A percentile compares a stretch with the other conserved stretches of the same genome.
These are phyloP conservation scores for Agrocybe pediades DNA, from an alignment of 768 basidiomycete genomes.

Conservation along the genomic window DNA sequence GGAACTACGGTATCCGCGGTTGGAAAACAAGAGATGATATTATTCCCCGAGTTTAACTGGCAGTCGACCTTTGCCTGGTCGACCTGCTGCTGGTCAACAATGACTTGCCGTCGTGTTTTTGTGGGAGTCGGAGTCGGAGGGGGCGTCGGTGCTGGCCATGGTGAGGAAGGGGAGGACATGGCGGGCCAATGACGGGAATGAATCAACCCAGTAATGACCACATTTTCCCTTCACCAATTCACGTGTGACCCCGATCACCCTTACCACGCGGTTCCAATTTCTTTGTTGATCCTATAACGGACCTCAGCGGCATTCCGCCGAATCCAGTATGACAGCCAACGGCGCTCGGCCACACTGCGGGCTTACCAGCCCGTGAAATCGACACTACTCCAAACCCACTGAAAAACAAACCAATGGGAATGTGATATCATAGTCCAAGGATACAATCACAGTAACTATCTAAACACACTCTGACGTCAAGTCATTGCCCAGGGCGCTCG, in stretches of 20 bases:
- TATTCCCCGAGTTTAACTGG: constrained; percentile 62
- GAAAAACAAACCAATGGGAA: no score
- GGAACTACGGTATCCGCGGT: constrained; percentile 49
- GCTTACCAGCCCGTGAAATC: no score
- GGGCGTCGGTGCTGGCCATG: constrained; percentile 13
- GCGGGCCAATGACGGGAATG: constrained; percentile 7
- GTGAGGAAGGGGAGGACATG: constrained; percentile 10
- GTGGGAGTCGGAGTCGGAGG: constrained; percentile 2
- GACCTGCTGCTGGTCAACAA: constrained; percentile 37
- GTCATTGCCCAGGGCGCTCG: no score
- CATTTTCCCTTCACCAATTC: background rate
- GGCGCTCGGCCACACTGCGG: no score
- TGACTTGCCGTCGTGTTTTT: constrained; percentile 30
- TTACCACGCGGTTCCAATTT: background rate
- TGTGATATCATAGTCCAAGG: no score
- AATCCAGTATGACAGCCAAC: no score
- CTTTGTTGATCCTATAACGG: no score
- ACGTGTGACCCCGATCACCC: constrained; percentile 2
- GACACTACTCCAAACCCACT: no score
- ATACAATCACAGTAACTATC: no score
- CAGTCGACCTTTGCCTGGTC: constrained; percentile 51
- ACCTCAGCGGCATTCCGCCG: no score
- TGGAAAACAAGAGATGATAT: constrained; percentile 80
- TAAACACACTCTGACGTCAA: no score
- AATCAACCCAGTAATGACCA: background rate